A percentile compares a stretch with the other conserved stretches of the same genome.
Conservation (phyloP, 805 yeast species). For the Nakazawaea holstii region DNA sequence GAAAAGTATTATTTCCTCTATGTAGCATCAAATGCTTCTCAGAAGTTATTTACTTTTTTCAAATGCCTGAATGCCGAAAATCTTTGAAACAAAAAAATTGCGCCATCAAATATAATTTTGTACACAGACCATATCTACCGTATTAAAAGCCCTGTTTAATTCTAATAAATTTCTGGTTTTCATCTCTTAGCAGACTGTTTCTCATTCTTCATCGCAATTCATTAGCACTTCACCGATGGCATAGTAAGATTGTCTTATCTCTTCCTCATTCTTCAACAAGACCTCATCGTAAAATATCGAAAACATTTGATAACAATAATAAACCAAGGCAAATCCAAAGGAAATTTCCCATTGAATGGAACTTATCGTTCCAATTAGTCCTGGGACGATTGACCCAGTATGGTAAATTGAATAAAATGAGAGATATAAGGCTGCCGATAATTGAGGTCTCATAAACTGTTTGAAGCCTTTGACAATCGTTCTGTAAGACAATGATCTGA, state of each 20-base stretch:
- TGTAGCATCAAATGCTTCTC: too few species aligned
- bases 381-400: not conserved
- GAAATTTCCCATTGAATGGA: constrained; percentile 2
- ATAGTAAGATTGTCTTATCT: not conserved
- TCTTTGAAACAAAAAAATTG: too few species aligned
- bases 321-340: not conserved
- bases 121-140: not conserved
- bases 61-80: not conserved
- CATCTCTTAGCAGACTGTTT: not conserved
- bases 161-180: too few species aligned
- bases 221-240: constrained; percentile 1
- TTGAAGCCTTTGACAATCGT: not conserved
- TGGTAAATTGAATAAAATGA: not conserved
- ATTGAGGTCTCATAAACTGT: not conserved
- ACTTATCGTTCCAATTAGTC: not conserved
- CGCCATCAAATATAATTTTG: not conserved
- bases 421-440: not conserved
- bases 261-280: constrained; percentile 1
- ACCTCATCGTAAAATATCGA: not conserved
- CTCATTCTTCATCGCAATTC: not conserved
- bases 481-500: not conserved
- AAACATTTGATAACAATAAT: not conserved
- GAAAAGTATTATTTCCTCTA: too few species aligned
- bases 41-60: not conserved
- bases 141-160: too few species aligned